Evolutionary conservation across 1,139 yeast species (phyloP).

Genomic region (Pichia sp.): DNA sequence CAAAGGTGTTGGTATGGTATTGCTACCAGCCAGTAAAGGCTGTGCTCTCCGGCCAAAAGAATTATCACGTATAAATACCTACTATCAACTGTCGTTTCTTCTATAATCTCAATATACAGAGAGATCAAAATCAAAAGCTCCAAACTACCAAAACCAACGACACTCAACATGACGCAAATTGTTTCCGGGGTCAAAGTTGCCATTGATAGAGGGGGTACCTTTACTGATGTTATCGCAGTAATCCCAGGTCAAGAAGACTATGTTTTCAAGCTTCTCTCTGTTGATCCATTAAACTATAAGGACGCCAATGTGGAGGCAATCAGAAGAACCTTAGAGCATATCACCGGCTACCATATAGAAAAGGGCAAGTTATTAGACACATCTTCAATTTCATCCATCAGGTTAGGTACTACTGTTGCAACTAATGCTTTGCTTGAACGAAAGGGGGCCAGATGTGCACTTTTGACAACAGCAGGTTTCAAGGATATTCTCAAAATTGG

Average conservation of each 20-base stretch:
- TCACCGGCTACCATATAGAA: constrained; percentile 48
- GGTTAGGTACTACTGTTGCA: constrained; percentile 82
- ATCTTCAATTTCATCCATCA: constrained; percentile 48
- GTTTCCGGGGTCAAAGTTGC: not conserved
- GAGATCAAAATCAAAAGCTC: too few relatives aligned
- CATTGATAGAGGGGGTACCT: constrained; percentile 19
- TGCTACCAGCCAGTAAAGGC: too few relatives aligned
- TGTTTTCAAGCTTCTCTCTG: constrained; percentile 70
- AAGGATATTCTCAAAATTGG: constrained; percentile 64
- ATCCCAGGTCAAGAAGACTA: constrained; percentile 21
- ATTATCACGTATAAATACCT: too few relatives aligned
- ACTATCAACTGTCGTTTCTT: too few relatives aligned
- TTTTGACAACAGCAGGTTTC: constrained; percentile 64
- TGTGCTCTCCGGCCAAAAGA: too few relatives aligned
- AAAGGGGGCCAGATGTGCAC: constrained; percentile 61
- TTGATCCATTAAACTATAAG: constrained; percentile 76
- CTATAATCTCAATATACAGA: too few relatives aligned
- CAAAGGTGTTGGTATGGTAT: too few relatives aligned
- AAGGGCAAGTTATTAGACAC: constrained; percentile 41
- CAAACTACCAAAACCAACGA: too few relatives aligned
- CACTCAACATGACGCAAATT: too few relatives aligned
- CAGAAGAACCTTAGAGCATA: constrained; percentile 63
- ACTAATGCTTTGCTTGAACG: constrained; percentile 68
- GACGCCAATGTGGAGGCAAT: constrained; percentile 95
- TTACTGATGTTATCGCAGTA: constrained; percentile 21